Conservation (phyloP, 2,329 filamentous ascomycete species). For the Emmonsiellopsis sp. region DNA sequence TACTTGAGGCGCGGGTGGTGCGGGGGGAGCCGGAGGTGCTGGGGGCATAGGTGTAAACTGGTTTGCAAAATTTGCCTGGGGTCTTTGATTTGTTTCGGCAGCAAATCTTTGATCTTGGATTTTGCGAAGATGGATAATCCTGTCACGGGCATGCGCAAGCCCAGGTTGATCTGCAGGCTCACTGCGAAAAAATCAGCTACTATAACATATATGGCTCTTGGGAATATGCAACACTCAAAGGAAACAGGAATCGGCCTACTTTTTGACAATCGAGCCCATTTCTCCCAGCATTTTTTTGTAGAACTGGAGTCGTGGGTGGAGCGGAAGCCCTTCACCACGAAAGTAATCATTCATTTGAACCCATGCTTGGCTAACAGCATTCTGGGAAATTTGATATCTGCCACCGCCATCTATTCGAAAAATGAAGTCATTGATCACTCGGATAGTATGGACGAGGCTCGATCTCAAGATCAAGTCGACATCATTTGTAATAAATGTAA, state of each 20-base stretch:
- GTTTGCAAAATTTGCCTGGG: neutral
- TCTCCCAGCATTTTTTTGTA: slow-evolving; percentile 43
- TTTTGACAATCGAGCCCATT: slow-evolving; percentile 36
- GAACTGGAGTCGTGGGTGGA: slow-evolving; percentile 41
- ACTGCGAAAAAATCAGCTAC: neutral
- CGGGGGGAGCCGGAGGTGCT: neutral
- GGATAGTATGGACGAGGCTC: slow-evolving; percentile 44
- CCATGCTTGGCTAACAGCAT: slow-evolving; percentile 44
- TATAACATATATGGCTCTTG: neutral
- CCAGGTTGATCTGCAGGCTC: slow-evolving; percentile 9
- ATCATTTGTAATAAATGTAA: slow-evolving; percentile 37
- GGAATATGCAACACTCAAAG: neutral
- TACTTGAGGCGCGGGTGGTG: neutral
- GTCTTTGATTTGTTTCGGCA: neutral
- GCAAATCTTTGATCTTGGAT: slow-evolving; percentile 7
- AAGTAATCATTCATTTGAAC: slow-evolving; percentile 39
- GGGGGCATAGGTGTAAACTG: neutral
- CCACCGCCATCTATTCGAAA: slow-evolving; percentile 26
- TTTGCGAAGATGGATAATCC: slow-evolving; percentile 4
- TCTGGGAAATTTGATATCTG: slow-evolving; percentile 14
- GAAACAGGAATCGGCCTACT: slow-evolving; percentile 27
- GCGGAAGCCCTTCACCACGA: slow-evolving; percentile 36
- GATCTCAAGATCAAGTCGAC: slow-evolving; percentile 37
- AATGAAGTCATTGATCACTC: slow-evolving; percentile 41
- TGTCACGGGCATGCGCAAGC: slow-evolving; percentile 14